Conservation (phyloP, 2,329 filamentous ascomycete genomes). For the Verticillium tricorpus region DNA sequence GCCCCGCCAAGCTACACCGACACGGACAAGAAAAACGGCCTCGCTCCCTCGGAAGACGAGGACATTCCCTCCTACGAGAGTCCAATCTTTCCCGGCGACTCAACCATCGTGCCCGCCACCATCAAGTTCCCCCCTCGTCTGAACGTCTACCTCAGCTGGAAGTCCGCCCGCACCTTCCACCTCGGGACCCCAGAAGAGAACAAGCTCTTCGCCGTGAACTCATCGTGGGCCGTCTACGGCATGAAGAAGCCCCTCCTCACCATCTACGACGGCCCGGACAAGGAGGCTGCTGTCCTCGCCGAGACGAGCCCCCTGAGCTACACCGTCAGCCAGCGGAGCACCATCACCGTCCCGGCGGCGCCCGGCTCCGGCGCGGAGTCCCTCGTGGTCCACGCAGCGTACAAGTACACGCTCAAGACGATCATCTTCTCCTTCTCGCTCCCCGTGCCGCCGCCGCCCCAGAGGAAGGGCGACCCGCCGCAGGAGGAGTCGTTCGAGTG, state of each 20-base stretch:
- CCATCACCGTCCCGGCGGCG: neutral
- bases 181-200: conserved; percentile 5
- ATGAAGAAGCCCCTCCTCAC: conserved; percentile 4
- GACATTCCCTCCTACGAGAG: neutral
- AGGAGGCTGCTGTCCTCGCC: conserved; percentile 3
- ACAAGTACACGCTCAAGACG: neutral
- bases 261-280: conserved; percentile 4
- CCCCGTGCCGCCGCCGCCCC: neutral
- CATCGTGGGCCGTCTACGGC: conserved; percentile 2
- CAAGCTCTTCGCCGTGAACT: neutral
- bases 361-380: neutral
- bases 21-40: neutral
- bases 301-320: neutral
- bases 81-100: neutral
- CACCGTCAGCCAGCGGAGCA: neutral
- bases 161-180: conserved; percentile 4
- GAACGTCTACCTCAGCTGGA: conserved; percentile 8
- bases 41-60: neutral
- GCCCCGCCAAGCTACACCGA: neutral
- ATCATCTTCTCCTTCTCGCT: conserved; percentile 1
- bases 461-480: neutral
- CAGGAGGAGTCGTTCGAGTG: conserved; percentile 10
- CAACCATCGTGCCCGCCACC: neutral
- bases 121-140: conserved; percentile 5
- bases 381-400: neutral